Evolutionary conservation across 164 flowering plant genomes (phyloP).

Genomic region (Cinnamomum micranthum): DNA sequence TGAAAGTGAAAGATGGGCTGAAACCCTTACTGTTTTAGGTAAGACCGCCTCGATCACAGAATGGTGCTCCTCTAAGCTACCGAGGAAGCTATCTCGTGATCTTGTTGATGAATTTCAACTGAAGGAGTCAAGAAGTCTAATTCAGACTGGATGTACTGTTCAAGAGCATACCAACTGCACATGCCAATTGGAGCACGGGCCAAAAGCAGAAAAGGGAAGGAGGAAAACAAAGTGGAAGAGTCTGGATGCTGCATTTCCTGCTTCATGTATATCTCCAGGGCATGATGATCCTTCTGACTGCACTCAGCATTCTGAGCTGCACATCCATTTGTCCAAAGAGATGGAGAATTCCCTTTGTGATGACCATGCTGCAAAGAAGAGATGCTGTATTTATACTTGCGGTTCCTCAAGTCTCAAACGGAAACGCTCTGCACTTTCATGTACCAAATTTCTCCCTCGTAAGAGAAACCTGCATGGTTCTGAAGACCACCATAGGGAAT

Average conservation of each 20-base stretch:
- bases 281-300: constrained; percentile 12
- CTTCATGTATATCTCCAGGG: constrained; percentile 19
- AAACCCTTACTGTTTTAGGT: constrained; percentile 22
- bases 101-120: constrained; percentile 35
- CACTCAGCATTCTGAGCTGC: constrained; percentile 9
- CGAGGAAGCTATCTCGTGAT: constrained; percentile 21
- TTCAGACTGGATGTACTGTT: constrained; percentile 9
- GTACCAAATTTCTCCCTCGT: constrained; percentile 16
- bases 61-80: constrained; percentile 16
- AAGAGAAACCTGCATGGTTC: constrained; percentile 26
- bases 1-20: constrained; percentile 36
- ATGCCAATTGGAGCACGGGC: constrained; percentile 13
- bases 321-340: constrained; percentile 16
- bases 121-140: constrained; percentile 27
- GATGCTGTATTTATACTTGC: constrained; percentile 12
- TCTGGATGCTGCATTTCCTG: constrained; percentile 25
- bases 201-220: constrained; percentile 29
- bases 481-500: constrained; percentile 17
- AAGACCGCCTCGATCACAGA: constrained; percentile 12
- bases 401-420: constrained; percentile 24
- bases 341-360: constrained; percentile 13
- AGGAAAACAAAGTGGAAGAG: constrained; percentile 33
- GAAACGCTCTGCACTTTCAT: constrained; percentile 23
- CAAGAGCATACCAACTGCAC: constrained; percentile 13
- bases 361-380: constrained; percentile 12